phyloP scores from a whole-genome alignment of 192 early-diverging fungal species.

The Linnemannia zychae region DNA sequence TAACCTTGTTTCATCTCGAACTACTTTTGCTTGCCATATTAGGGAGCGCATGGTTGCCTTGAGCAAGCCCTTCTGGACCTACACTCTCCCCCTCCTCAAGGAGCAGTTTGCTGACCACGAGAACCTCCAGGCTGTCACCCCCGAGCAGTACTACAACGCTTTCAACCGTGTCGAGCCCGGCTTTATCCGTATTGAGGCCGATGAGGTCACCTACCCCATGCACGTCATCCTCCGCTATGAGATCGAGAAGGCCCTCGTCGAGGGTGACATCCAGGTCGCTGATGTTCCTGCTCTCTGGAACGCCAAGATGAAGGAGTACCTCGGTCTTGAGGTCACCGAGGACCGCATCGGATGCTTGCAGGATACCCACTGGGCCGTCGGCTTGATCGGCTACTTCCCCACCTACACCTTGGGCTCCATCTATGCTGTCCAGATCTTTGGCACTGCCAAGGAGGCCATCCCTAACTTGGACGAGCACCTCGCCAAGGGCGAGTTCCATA shows the following conservation, averaged over 20 bases:
- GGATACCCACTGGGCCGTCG: constrained; percentile 59
- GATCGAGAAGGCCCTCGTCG: constrained; percentile 52
- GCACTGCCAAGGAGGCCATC: constrained; percentile 37
- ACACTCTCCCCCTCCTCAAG: constrained; percentile 49
- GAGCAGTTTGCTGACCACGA: constrained; percentile 41
- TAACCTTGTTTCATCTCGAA: not conserved
- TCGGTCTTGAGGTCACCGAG: constrained; percentile 50
- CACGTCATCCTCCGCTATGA: constrained; percentile 58
- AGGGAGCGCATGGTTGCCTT: constrained; percentile 56
- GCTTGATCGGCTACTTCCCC: constrained; percentile 57
- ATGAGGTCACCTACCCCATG: constrained; percentile 59
- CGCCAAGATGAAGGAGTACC: constrained; percentile 58
- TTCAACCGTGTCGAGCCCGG: constrained; percentile 55
- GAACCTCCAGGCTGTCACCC: constrained; percentile 29
- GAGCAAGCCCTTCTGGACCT: constrained; percentile 53
- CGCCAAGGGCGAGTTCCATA: constrained; percentile 55
- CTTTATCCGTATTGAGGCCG: constrained; percentile 57
- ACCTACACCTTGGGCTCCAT: constrained; percentile 59
- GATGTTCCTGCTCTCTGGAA: constrained; percentile 55
- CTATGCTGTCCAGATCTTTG: constrained; percentile 49
- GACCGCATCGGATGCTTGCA: constrained; percentile 56
- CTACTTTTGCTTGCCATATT: not conserved
- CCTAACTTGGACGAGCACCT: constrained; percentile 52
- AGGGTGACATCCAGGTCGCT: constrained; percentile 45
- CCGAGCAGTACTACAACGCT: constrained; percentile 45